Conservation (phyloP, 768 basidiomycete genomes). For the Termitomyces eurrhizus region DNA sequence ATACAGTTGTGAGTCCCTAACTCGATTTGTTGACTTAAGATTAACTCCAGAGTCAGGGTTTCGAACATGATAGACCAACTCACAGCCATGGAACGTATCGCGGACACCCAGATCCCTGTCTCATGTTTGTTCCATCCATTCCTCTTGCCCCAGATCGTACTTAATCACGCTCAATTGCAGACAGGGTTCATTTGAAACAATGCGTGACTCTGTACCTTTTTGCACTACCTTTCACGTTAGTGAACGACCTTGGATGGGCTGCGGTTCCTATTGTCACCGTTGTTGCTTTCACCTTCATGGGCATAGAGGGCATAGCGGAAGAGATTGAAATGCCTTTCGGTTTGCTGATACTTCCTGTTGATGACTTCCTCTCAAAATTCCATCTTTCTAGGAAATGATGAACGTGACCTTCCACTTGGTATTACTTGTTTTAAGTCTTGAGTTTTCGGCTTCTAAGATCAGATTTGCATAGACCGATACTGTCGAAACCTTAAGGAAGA, state of each 20-base stretch:
- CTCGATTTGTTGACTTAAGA: neutral
- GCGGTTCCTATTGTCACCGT: constrained; percentile 84
- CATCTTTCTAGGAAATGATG: constrained; percentile 46
- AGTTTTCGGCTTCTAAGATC: neutral
- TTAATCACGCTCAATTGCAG: constrained; percentile 30
- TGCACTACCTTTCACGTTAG: constrained; percentile 82
- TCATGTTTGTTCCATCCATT: constrained; percentile 42
- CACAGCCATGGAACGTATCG: constrained; percentile 85
- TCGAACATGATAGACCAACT: constrained; percentile 84
- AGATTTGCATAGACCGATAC: constrained; percentile 57
- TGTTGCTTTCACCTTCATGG: constrained; percentile 89
- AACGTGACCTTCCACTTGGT: constrained; percentile 75
- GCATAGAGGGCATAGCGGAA: constrained; percentile 93
- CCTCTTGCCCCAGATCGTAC: neutral
- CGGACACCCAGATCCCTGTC: constrained; percentile 79
- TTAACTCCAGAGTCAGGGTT: constrained; percentile 38
- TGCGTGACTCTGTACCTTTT: constrained; percentile 92
- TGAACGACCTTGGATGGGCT: constrained; percentile 78
- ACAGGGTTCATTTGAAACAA: constrained; percentile 92
- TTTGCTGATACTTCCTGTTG: constrained; percentile 23
- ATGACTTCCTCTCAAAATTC: neutral
- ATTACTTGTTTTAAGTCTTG: neutral
- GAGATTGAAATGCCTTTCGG: constrained; percentile 96
- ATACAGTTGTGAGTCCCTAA: constrained; percentile 48
- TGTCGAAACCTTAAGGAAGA: constrained; percentile 86